phyloP scores from a whole-genome alignment of 371 early-diverging fungal species.

The Mortierella sp. region DNA sequence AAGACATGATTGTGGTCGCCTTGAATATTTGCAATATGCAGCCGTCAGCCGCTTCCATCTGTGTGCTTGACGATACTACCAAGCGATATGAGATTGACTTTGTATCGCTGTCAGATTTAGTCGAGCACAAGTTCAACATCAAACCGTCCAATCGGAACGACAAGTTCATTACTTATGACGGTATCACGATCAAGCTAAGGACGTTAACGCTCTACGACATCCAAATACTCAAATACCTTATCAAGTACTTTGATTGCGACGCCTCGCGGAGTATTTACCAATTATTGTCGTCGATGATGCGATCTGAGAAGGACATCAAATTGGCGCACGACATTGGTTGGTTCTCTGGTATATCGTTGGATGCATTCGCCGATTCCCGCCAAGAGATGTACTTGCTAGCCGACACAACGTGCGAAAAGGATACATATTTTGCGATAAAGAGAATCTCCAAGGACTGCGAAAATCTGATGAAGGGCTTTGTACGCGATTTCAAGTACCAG shows the following conservation, averaged over 20 bases:
- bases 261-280: slow-evolving; percentile 5
- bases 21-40: slow-evolving; percentile 6
- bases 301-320: not conserved
- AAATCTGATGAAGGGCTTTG: not conserved
- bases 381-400: not conserved
- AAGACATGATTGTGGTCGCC: slow-evolving; percentile 3
- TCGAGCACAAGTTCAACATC: slow-evolving; percentile 7
- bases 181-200: not conserved
- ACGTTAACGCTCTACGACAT: slow-evolving; percentile 2
- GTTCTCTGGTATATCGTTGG: slow-evolving; percentile 6
- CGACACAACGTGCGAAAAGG: not conserved
- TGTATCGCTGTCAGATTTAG: slow-evolving; percentile 1
- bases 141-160: not conserved
- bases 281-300: not conserved
- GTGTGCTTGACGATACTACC: not conserved
- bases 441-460: not conserved
- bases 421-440: not conserved
- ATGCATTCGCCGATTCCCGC: not conserved
- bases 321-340: slow-evolving; percentile 8
- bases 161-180: slow-evolving; percentile 7
- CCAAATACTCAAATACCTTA: not conserved
- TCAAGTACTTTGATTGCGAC: slow-evolving; percentile 2
- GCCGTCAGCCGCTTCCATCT: not conserved
- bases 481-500: slow-evolving; percentile 4
- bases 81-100: not conserved